Evolutionary conservation across 345 rosid species (phyloP), one percentile per base, ranked within the genome.

Genomic region (Arabidopsis suecica): DNA sequence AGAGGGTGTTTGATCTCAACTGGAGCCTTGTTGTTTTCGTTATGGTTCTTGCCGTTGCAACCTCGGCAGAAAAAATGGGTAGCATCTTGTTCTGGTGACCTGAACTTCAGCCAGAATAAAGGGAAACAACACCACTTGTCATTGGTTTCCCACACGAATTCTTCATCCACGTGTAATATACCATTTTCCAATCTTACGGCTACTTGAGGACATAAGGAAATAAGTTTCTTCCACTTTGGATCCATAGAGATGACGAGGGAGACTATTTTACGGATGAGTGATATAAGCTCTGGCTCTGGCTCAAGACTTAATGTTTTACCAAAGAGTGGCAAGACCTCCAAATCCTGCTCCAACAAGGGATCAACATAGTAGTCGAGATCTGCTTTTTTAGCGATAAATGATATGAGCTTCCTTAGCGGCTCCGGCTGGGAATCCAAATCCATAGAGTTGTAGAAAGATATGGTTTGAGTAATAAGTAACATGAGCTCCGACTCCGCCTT

Each of bases 211-310:
- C 50, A 2, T 23, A 61, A 61, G 34, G 30, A 61, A 3, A 25
- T 22, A 23, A 61, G 50, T 1, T 61, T 61, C 12, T 41, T 11
- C 49, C 51, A 23, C 36, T 41, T 57, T n/a, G 42, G 41, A 57
- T 57, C 23, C 61, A n/a, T 33, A n/a, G 61, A 33, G 3, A 57
- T 40, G 50, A 61, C 66, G 12, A 40, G 66, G 3, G 50, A 40
- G 50, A 41, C 32, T 61, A 41, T 61, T 13, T 41, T 10, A 61
- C 13, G 41, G 41, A 57, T 33, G 61, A n/a, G 41, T 33, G 23
- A 57, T 33, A 57, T 57, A 23, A 57, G 9, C 34, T 61, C 51
- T 0, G 36, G 36, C 36, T 61, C 66, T 3, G 66, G 50, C 36
- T 61, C 34, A 0, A 41, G 66, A 22, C 3, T 1, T 14, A 40